Base-by-base conservation (phyloP, 306 rosid genomes). In the Delonix regia region DNA sequence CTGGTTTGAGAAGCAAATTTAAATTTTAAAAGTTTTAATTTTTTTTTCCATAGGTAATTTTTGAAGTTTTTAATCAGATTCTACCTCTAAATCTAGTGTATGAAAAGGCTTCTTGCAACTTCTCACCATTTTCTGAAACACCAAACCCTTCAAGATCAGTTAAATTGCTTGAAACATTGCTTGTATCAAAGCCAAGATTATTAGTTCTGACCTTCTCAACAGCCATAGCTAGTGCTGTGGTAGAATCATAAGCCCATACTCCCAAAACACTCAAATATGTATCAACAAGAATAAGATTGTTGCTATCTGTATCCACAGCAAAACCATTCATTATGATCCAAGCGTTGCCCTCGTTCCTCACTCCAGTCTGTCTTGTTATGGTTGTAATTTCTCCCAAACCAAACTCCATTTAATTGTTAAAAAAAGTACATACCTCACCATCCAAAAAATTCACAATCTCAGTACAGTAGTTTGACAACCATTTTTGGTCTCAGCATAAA, bases 181-280 rank as follows among this genome's bases (percentile, higher is more conserved):
- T 64, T 22, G 14, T 49, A 6, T 7, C 0, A 61, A 53, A 73
- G 24, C 38, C 63, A 48, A 75, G 42, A 33, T 69, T 59, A 9
- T 16, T 34, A 13, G 8, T 41, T 52, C 59, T 83, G 61, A 68
- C 85, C 24, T 85, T 71, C 74, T 92, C 92, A 6, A 83, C 61
- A 4, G 95, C 88, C 85, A 48, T 86, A 14, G 96, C 90, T 28
- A 92, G 39, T 30, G 97, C 92, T 10, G 78, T 80, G 49, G 83
- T 77, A 7, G 96, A 76, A 71, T 92, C 93, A 42, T 92, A 74
- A 15, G 95, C 97, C 97, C 92, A 88, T 8, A 80, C 4, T 4
- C 93, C 90, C n/a, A n/a, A n/a, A 22, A 71, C 78, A 42, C 76
- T 72, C 48, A 86, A 66, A 39, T 82, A 34, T 3, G 55, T 71